A percentile compares a stretch with the other conserved stretches of the same genome.
Evolutionary conservation across 495 filamentous ascomycete genomes (phyloP).

Genomic region (Daldinia vernicosa): DNA sequence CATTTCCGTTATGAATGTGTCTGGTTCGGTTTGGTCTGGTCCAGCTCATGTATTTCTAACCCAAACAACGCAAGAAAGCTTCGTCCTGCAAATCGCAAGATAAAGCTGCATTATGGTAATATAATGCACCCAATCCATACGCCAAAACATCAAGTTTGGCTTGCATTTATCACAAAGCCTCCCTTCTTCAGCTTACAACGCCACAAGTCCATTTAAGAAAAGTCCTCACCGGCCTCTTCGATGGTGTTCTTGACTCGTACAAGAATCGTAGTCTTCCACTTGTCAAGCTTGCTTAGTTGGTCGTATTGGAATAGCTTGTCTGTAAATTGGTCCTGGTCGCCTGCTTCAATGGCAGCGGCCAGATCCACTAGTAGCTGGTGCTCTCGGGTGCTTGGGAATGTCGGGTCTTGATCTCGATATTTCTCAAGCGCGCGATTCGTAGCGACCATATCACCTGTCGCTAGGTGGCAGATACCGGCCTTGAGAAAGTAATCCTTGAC

Average conservation of each 20-base stretch:
- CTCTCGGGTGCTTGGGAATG: constrained; percentile 78
- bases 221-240: constrained; percentile 73
- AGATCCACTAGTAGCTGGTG: constrained; percentile 81
- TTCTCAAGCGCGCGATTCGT: constrained; percentile 77
- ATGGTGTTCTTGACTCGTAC: constrained; percentile 83
- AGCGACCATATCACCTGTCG: constrained; percentile 77
- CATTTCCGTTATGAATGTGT: constrained; percentile 14
- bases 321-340: constrained; percentile 80
- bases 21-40: not conserved
- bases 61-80: constrained; percentile 15
- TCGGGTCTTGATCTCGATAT: constrained; percentile 83
- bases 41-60: constrained; percentile 18
- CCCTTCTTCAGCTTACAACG: not conserved
- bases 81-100: constrained; percentile 21
- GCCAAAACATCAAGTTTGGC: constrained; percentile 18
- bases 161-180: constrained; percentile 6
- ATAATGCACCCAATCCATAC: constrained; percentile 8
- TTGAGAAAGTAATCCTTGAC: constrained; percentile 95
- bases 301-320: constrained; percentile 89
- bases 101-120: not conserved
- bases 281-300: constrained; percentile 89
- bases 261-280: constrained; percentile 92
- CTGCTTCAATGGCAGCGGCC: constrained; percentile 71
- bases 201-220: constrained; percentile 47
- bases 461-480: constrained; percentile 84